phyloP scores from a whole-genome alignment of 495 filamentous ascomycete species.

The Hypomontagnella monticulosa region DNA sequence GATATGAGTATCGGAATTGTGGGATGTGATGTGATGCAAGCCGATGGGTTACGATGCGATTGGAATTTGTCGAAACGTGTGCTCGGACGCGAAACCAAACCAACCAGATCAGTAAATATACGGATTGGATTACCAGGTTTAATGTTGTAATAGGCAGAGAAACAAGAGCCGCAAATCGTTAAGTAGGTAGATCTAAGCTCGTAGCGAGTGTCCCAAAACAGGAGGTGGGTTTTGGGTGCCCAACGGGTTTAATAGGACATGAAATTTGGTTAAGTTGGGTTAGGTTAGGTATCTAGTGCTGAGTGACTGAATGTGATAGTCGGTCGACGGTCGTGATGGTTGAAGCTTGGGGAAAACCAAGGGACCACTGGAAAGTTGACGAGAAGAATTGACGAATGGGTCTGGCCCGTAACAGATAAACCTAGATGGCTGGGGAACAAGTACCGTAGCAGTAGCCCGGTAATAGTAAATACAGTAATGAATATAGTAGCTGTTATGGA shows the following conservation, averaged over 20 bases:
- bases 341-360: too few species aligned
- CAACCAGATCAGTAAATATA: neutral
- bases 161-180: conserved; percentile 11
- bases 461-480: conserved; percentile 1
- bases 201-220: conserved; percentile 28
- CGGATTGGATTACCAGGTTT: neutral
- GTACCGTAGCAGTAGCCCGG: too few species aligned
- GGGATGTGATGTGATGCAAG: conserved; percentile 18
- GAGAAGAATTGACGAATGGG: too few species aligned
- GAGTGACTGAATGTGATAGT: too few species aligned
- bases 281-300: too few species aligned
- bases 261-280: too few species aligned
- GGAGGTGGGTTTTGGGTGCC: conserved; percentile 12
- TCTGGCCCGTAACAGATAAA: too few species aligned
- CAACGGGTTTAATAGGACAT: too few species aligned
- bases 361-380: too few species aligned
- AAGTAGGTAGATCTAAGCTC: conserved; percentile 8
- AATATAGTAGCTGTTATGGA: neutral
- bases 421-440: too few species aligned
- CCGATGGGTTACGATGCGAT: conserved; percentile 17
- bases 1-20: conserved; percentile 7
- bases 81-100: conserved; percentile 38
- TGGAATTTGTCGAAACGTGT: conserved; percentile 37
- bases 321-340: too few species aligned
- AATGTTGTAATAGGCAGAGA: neutral